Evolutionary conservation across 441 rosid genomes (phyloP), one percentile per base, ranked within the genome.

Genomic region (Brassica balearica): DNA sequence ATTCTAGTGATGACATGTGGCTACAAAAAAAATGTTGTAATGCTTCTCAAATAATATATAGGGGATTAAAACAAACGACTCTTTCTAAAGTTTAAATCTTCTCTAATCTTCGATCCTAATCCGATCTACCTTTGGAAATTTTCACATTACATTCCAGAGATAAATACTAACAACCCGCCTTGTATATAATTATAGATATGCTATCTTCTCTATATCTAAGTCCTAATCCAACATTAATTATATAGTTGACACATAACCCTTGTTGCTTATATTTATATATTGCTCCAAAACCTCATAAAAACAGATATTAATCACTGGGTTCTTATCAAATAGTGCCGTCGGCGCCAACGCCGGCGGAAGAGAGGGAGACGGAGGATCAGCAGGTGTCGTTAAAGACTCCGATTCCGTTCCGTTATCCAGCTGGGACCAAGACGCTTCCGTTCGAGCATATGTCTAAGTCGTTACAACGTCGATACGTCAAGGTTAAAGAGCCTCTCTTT

Each of bases 401-500:
- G 64, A 51, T 55, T 38, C 66, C 75, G 36, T 36, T 56, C 0
- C 17, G 14, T 34, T 73, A 68, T 60, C 74, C 82, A 53, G 22
- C 27, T 17, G 36, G 68, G 51, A 74, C 78, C 1, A 65, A 25
- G 27, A 69, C 71, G 14, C 78, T 68, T 53, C 75, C 75, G 70
- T 79, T 73, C 32, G 72, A 79, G 61, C 62, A 29, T 20, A 55
- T 19, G 71, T 20, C 38, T n/a, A 61, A 60, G 65, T 51, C 48
- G 1, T 32, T 38, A 4, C 65, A 69, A 38, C 62, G 27, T 3
- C 19, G 75, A 12, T 73, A 17, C 32, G 10, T 79, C 19, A 83
- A 81, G 72, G 66, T 72, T 8, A 77, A 68, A 62, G 63, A 75
- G 70, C 78, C 76, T n/a, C 27, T 76, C 0, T 19, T 27, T 60